These are phyloP conservation scores for Amanita muscaria DNA, from an alignment of 768 basidiomycete species.

Conservation along the genomic window DNA sequence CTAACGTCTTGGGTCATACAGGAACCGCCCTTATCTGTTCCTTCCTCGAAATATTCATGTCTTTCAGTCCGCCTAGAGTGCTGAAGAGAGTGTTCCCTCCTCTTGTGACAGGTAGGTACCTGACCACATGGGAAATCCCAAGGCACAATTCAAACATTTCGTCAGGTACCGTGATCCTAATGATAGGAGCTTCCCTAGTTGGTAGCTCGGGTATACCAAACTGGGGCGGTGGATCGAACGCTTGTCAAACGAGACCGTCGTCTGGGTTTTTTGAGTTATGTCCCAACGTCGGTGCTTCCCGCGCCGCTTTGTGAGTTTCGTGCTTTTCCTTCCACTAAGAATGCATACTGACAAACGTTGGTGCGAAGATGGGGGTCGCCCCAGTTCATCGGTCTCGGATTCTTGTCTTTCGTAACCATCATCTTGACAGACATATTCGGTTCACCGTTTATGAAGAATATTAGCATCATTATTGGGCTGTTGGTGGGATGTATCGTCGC, in stretches of 20 bases:
- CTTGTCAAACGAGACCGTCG: constrained; percentile 51
- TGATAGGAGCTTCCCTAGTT: constrained; percentile 74
- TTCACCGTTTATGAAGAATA: constrained; percentile 77
- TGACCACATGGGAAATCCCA: background rate
- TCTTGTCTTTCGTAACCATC: constrained; percentile 71
- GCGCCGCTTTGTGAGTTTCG: constrained; percentile 47
- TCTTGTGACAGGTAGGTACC: constrained; percentile 53
- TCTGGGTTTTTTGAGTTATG: constrained; percentile 65
- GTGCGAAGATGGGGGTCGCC: constrained; percentile 63
- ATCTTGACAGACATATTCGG: constrained; percentile 78
- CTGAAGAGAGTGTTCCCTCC: constrained; percentile 71
- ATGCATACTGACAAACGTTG: background rate
- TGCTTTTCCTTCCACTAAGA: background rate
- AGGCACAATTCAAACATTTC: background rate
- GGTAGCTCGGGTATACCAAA: constrained; percentile 66
- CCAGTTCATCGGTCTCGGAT: constrained; percentile 80
- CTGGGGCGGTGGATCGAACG: constrained; percentile 81
- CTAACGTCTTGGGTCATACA: constrained; percentile 14
- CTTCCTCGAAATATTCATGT: constrained; percentile 71
- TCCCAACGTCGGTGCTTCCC: constrained; percentile 61
- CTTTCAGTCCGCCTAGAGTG: constrained; percentile 59
- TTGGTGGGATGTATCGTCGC: constrained; percentile 75
- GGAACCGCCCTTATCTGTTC: constrained; percentile 73
- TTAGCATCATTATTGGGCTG: constrained; percentile 68
- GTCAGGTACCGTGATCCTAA: constrained; percentile 66